phyloP scores from a whole-genome alignment of 129 eudicot species.

The Logfia minima region DNA sequence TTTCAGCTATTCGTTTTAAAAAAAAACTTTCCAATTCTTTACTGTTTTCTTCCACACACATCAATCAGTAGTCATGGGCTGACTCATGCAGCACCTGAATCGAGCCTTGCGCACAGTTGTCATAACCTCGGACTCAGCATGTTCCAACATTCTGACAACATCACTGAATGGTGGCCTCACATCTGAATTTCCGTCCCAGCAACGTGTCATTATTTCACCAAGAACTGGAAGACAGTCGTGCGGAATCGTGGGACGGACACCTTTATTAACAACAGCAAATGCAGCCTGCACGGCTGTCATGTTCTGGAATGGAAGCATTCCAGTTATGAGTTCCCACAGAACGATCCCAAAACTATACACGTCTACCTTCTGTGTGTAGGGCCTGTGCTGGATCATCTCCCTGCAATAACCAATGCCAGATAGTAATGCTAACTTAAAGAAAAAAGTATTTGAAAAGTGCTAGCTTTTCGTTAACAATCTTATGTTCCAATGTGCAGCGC shows the following conservation, averaged over 20 bases:
- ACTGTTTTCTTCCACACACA: conserved; percentile 18
- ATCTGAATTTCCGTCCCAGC: conserved; percentile 90
- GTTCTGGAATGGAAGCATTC: conserved; percentile 95
- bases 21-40: conserved; percentile 17
- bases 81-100: conserved; percentile 91
- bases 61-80: conserved; percentile 92
- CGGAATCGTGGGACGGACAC: conserved; percentile 84
- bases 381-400: conserved; percentile 99
- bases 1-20: not conserved
- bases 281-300: conserved; percentile 99
- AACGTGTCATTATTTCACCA: conserved; percentile 80
- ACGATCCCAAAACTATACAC: conserved; percentile 97
- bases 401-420: conserved; percentile 40
- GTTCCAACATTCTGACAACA: conserved; percentile 82
- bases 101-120: conserved; percentile 92
- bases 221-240: conserved; percentile 86
- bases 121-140: conserved; percentile 82
- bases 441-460: no score
- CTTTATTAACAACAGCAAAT: conserved; percentile 93
- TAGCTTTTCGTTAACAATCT: not conserved
- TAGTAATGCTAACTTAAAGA: not conserved
- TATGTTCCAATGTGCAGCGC: not conserved
- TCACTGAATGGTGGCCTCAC: conserved; percentile 75
- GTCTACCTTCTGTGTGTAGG: conserved; percentile 90
- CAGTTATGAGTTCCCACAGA: conserved; percentile 92